Evolutionary conservation across 1,284 basidiomycete genomes (phyloP).

Genomic region (Trichosporon sp.): DNA sequence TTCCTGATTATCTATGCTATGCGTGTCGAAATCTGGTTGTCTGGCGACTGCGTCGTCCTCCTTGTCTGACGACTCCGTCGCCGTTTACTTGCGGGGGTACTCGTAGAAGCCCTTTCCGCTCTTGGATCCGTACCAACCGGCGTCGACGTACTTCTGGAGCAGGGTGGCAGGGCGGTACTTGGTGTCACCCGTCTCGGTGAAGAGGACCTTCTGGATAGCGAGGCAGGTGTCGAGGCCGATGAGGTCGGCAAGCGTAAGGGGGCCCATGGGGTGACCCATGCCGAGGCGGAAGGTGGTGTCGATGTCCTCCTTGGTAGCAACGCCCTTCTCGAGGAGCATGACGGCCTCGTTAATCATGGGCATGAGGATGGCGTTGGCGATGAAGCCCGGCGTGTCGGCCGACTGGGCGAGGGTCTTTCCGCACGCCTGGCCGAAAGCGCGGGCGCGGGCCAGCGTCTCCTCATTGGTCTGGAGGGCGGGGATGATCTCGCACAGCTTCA

Average conservation of each 20-base stretch:
- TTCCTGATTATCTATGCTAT: no score
- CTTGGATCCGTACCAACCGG: conserved; percentile 86
- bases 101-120: conserved; percentile 74
- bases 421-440: conserved; percentile 76
- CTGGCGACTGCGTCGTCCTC: no score
- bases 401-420: conserved; percentile 88
- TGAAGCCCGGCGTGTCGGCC: conserved; percentile 79
- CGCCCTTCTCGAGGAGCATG: conserved; percentile 84
- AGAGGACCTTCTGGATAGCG: conserved; percentile 81
- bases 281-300: conserved; percentile 88
- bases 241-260: conserved; percentile 77
- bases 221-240: conserved; percentile 90
- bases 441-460: conserved; percentile 69
- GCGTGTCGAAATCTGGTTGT: no score
- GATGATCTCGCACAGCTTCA: conserved; percentile 91
- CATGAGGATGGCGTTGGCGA: conserved; percentile 48
- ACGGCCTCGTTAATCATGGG: conserved; percentile 65
- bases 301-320: conserved; percentile 87
- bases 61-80: no score
- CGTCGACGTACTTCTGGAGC: conserved; percentile 91
- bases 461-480: conserved; percentile 82
- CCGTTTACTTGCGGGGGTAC: conserved; percentile 26
- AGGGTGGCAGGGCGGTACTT: conserved; percentile 92
- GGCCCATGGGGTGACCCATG: conserved; percentile 96
- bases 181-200: conserved; percentile 83